Evolutionary conservation across 208 protist species (phyloP), one percentile per base, ranked within the genome.

Genomic region (Spongospora subterranea): DNA sequence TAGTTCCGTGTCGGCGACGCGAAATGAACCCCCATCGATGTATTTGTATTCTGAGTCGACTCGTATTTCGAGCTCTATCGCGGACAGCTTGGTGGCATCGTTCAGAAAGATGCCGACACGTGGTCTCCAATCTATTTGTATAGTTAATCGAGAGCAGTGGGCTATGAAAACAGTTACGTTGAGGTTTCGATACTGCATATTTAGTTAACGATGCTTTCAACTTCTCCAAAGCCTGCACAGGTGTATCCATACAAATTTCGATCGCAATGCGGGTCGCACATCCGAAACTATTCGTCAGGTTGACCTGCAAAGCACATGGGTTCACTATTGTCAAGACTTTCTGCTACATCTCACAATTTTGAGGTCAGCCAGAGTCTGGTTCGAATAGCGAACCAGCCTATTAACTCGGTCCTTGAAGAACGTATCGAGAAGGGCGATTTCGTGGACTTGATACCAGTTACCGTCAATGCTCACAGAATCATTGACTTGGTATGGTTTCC

Each of bases 401-500:
- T 82, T 82, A 6, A 82, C 40, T 6, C 35, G 40, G n/a, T 82
- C 71, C 71, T 45, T 35, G 71, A 82, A 82, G 17, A 6, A 43
- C 6, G 71, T 82, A 35, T 82, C 71, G n/a, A 82, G 40, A 20
- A 82, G n/a, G 35, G 17, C 71, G 71, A 82, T 82, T 43, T 82
- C 11, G n/a, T 82, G 71, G 13, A 82, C 71, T 43, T 82, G 71
- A 43, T 82, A 82, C 71, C 71, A 82, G n/a, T 6, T 82, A 20
- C 71, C 71, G 35, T 82, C 71, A 39, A 82, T 35, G 71, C 11
- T 43, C n/a, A 82, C n/a, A 20, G n/a, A 35, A 82, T 82, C 71
- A n/a, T 82, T 82, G 6, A 82, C 71, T n/a, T 82, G 71, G 35
- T 82, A 82, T 82, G 71, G 71, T 82, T 82, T 82, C 17, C 71